phyloP scores from a whole-genome alignment of 257 asterid genomes.

The Lycium ferocissimum region DNA sequence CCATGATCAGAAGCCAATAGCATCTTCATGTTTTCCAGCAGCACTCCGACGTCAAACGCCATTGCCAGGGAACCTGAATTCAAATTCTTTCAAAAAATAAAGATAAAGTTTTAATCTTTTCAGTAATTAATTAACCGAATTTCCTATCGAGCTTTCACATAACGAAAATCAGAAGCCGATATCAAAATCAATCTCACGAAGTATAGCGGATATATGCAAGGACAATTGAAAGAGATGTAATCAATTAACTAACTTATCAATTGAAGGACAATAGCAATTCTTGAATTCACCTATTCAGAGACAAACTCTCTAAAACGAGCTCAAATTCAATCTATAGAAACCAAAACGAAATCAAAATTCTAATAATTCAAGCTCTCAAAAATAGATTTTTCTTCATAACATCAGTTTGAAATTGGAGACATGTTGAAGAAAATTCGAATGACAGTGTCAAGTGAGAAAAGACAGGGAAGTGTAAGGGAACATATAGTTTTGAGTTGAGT shows the following conservation, averaged over 20 bases:
- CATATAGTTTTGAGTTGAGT: background rate
- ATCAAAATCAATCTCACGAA: background rate
- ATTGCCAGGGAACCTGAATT: constrained; percentile 31
- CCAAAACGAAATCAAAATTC: background rate
- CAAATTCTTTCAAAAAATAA: background rate
- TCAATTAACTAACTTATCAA: background rate
- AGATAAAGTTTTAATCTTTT: background rate
- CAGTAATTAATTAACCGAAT: background rate
- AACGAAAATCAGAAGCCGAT: background rate
- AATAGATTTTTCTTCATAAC: background rate
- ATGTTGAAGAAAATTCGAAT: background rate
- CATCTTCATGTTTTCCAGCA: constrained; percentile 41
- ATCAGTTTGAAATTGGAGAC: constrained; percentile 1
- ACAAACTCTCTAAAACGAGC: no score
- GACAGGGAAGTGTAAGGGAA: background rate
- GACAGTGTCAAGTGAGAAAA: background rate
- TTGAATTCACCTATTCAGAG: no score
- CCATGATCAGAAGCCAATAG: constrained; percentile 61
- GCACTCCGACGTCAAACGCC: constrained; percentile 52
- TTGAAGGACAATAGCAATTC: no score
- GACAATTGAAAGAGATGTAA: background rate
- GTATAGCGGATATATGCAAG: background rate
- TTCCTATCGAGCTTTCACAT: background rate
- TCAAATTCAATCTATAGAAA: no score
- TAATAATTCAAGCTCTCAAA: background rate